phyloP scores from a whole-genome alignment of 441 rosid genomes.

The Omphalea diandra region DNA sequence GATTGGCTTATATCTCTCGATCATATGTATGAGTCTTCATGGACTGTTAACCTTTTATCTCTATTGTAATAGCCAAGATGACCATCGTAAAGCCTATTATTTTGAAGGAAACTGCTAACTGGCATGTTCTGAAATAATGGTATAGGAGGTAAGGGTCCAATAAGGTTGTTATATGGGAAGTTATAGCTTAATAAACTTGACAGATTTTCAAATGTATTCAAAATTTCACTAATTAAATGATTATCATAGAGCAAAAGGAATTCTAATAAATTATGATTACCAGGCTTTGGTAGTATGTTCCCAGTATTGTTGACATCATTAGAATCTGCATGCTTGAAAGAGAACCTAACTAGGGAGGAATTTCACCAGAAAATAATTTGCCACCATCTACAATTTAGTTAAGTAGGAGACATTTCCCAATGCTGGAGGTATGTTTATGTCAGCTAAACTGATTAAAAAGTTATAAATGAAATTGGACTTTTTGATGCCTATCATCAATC shows the following conservation, averaged over 20 bases:
- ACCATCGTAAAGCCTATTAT: slow-evolving; percentile 82
- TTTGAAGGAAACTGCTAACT: slow-evolving; percentile 60
- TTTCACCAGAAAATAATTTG: slow-evolving; percentile 71
- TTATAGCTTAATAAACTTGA: slow-evolving; percentile 89
- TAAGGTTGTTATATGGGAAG: slow-evolving; percentile 83
- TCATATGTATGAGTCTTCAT: no score
- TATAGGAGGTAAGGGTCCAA: slow-evolving; percentile 63
- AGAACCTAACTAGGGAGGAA: slow-evolving; percentile 71
- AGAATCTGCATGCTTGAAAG: slow-evolving; percentile 94
- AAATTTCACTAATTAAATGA: slow-evolving; percentile 75
- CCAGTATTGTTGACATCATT: slow-evolving; percentile 82
- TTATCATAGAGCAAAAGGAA: slow-evolving; percentile 77
- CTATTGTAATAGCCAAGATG: slow-evolving; percentile 54
- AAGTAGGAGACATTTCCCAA: slow-evolving; percentile 81
- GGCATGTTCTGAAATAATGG: slow-evolving; percentile 75
- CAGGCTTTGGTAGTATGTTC: slow-evolving; percentile 68
- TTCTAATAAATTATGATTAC: slow-evolving; percentile 67
- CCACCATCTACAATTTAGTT: slow-evolving; percentile 95
- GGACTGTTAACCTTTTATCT: no score
- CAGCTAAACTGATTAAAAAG: no score
- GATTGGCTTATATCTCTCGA: no score
- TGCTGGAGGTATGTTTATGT: slow-evolving; percentile 61
- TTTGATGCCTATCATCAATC: no score
- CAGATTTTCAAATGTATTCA: slow-evolving; percentile 62
- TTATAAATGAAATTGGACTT: no score